Evolutionary conservation across 2,329 filamentous ascomycete species (phyloP), one percentile per base, ranked within the genome.

Genomic region (Daldinia sp.): DNA sequence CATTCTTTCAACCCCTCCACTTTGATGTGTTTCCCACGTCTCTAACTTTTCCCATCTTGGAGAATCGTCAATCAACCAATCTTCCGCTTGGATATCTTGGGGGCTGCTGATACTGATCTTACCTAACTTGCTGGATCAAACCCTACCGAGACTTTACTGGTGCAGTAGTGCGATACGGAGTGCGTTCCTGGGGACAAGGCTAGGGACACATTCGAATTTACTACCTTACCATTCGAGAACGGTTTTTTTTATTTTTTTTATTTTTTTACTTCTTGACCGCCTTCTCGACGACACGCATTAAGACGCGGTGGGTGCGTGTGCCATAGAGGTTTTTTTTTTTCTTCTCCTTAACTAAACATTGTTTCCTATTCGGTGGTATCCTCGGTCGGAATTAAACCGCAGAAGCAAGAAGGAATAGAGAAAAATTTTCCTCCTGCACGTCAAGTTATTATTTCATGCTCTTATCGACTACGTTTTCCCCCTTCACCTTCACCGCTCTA

Each of bases 241-340:
- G 57, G 56, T 41, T 48, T 60, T 19, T 37, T 65, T 32, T 8
- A 37, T 37, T 37, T n/a, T 15, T 37, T 37, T 37, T 37, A 9
- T n/a, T 43, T 43, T 67, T 27, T 39, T 37, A 52, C 56, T 29
- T 71, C 72, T 72, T 75, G 72, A 76, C 73, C 74, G 74, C 74
- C 68, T 72, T 68, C 68, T 73, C 66, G 52, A 66, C 64, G 58
- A 71, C 68, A 59, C 70, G 61, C 54, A 52, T 63, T 57, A 47
- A 63, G 64, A 64, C 66, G 65, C 65, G 43, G 64, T n/a, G n/a
- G n/a, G n/a, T n/a, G n/a, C n/a, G n/a, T 64, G 63, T 61, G 52
- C 47, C 58, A 45, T 65, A 27, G 29, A 35, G 47, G 13, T 27
- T 37, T 27, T 53, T 32, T 45, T 41, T 39, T 39, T 51, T 52